Evolutionary conservation across 192 early-diverging fungal species (phyloP).

Genomic region (Jimgerdemannia flammicorona): DNA sequence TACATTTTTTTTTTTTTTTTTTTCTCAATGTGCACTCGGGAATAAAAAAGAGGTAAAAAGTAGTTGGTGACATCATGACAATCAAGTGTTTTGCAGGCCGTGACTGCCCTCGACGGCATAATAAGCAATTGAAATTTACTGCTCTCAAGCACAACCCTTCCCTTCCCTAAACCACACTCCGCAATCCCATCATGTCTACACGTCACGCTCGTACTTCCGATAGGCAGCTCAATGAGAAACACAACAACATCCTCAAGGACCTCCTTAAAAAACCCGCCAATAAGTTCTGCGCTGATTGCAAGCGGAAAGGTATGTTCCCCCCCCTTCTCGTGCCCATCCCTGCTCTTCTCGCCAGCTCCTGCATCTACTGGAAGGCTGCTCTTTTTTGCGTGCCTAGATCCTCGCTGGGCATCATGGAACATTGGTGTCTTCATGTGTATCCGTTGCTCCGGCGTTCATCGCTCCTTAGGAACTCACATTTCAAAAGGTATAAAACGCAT

Average conservation of each 20-base stretch:
- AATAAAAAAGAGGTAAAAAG: no score
- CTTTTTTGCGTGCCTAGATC: slow-evolving; percentile 38
- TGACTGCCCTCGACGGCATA: no score
- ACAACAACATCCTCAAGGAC: slow-evolving; percentile 66
- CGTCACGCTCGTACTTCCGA: slow-evolving; percentile 61
- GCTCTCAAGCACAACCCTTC: neutral
- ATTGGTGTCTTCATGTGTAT: slow-evolving; percentile 61
- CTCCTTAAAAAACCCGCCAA: slow-evolving; percentile 68
- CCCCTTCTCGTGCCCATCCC: neutral
- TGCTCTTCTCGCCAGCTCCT: neutral
- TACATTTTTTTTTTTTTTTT: no score
- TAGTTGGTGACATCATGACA: no score
- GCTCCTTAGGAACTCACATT: slow-evolving; percentile 83
- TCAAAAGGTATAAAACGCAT: slow-evolving; percentile 58
- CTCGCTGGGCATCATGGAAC: slow-evolving; percentile 69
- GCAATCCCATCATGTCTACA: slow-evolving; percentile 47
- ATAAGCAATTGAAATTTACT: neutral
- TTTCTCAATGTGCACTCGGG: no score
- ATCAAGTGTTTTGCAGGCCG: no score
- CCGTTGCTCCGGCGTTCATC: slow-evolving; percentile 69
- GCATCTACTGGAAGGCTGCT: neutral
- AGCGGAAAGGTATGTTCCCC: slow-evolving; percentile 58
- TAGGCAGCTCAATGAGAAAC: slow-evolving; percentile 67
- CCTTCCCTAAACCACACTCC: neutral
- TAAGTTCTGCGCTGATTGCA: slow-evolving; percentile 76